These are phyloP conservation scores for Naganishia friedmannii DNA, from an alignment of 768 basidiomycete species.

Conservation along the genomic window DNA sequence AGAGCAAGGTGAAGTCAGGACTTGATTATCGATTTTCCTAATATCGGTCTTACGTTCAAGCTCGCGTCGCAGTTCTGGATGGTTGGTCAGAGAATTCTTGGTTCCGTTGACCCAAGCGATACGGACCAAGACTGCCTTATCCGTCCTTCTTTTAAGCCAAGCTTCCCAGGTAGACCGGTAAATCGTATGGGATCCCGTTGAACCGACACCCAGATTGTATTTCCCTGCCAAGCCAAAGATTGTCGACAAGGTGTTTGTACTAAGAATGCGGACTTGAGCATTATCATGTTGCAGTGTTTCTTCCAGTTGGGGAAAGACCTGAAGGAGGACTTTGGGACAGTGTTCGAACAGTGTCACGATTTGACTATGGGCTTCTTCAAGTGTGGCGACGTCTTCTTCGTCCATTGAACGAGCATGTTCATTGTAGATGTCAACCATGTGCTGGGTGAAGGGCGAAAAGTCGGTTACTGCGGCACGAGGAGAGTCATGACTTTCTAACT, in stretches of 20 bases:
- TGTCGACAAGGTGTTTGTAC: constrained; percentile 80
- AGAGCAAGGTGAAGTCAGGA: background rate
- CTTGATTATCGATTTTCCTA: background rate
- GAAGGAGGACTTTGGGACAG: constrained; percentile 76
- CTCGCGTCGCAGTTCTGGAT: constrained; percentile 65
- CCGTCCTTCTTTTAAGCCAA: constrained; percentile 76
- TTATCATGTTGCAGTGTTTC: constrained; percentile 81
- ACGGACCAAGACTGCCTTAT: constrained; percentile 69
- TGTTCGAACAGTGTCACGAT: constrained; percentile 76
- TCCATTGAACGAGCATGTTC: constrained; percentile 48
- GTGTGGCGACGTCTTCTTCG: constrained; percentile 38
- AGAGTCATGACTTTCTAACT: background rate
- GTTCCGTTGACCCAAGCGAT: constrained; percentile 73
- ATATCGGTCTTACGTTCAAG: constrained; percentile 66
- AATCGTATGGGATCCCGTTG: constrained; percentile 13
- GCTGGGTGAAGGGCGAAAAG: constrained; percentile 49
- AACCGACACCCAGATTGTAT: constrained; percentile 9
- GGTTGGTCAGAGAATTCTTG: constrained; percentile 61
- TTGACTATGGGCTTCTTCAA: constrained; percentile 71
- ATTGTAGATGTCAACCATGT: constrained; percentile 81
- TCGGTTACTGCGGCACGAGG: background rate
- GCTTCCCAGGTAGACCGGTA: constrained; percentile 66
- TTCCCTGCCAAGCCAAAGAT: constrained; percentile 63
- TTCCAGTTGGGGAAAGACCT: constrained; percentile 88
- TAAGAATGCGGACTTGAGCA: constrained; percentile 67